Conservation (phyloP, 1,284 basidiomycete genomes). For the Cryptococcus sp. region DNA sequence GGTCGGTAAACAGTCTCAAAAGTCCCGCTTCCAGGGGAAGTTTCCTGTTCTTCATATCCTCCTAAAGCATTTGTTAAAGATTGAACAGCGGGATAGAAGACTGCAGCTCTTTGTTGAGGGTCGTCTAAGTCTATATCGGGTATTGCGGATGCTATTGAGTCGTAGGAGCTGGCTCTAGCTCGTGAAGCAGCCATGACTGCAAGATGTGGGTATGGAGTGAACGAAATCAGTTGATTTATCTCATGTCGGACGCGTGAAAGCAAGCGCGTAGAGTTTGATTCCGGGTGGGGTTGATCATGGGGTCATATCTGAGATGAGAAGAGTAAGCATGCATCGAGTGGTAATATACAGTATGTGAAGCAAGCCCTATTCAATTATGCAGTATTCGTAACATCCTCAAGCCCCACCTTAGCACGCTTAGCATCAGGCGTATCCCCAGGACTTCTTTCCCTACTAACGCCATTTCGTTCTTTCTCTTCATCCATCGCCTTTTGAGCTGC, state of each 20-base stretch:
- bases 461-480: neutral
- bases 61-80: constrained; percentile 45
- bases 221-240: neutral
- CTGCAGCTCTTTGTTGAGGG: constrained; percentile 26
- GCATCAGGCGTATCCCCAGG: neutral
- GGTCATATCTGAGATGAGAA: no score
- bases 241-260: neutral
- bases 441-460: neutral
- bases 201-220: neutral
- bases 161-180: neutral
- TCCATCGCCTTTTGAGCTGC: neutral
- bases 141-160: constrained; percentile 1
- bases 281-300: neutral
- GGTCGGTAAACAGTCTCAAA: constrained; percentile 64
- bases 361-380: no score
- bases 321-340: no score
- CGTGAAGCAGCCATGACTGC: neutral
- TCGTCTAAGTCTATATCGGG: constrained; percentile 16
- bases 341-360: no score
- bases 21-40: constrained; percentile 38
- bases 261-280: neutral
- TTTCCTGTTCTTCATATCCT: constrained; percentile 53
- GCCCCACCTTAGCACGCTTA: neutral
- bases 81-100: constrained; percentile 45
- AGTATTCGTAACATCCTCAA: no score